Evolutionary conservation across 345 rosid species (phyloP).

Genomic region (Aurinia saxatilis): DNA sequence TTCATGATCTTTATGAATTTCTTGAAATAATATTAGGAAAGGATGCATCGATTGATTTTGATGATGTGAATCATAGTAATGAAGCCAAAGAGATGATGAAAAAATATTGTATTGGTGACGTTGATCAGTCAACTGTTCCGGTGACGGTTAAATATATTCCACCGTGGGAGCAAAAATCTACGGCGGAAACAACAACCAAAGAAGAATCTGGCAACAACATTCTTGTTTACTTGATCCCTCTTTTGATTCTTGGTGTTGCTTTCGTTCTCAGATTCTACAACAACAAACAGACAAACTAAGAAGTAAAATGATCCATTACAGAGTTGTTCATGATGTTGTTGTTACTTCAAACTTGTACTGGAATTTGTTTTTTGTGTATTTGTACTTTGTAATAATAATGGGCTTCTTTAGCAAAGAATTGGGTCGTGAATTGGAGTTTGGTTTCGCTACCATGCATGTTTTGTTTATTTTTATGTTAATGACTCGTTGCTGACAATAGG

Average conservation of each 20-base stretch:
- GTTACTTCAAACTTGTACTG: no score
- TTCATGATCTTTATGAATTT: not conserved
- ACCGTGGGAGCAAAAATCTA: slow-evolving; percentile 23
- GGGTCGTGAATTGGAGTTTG: not conserved
- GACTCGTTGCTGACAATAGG: not conserved
- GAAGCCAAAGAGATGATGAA: slow-evolving; percentile 56
- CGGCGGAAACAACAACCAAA: slow-evolving; percentile 20
- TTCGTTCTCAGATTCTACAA: slow-evolving; percentile 42
- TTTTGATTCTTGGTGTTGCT: slow-evolving; percentile 61
- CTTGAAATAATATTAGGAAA: slow-evolving; percentile 31
- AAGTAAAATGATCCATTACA: not conserved
- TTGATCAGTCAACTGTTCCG: slow-evolving; percentile 52
- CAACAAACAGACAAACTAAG: slow-evolving; percentile 28
- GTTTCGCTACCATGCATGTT: not conserved
- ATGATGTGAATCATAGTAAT: slow-evolving; percentile 66
- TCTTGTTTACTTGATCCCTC: slow-evolving; percentile 49
- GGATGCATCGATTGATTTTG: slow-evolving; percentile 76
- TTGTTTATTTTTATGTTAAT: not conserved
- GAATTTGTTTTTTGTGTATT: not conserved
- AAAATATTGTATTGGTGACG: slow-evolving; percentile 54
- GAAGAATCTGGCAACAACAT: slow-evolving; percentile 29
- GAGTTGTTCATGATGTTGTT: not conserved
- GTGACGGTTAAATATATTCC: slow-evolving; percentile 28
- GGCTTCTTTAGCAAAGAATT: not conserved
- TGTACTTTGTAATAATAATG: not conserved